Evolutionary conservation across 108 stramenopile species (phyloP).

Genomic region (Hondaea fermentalgiana): DNA sequence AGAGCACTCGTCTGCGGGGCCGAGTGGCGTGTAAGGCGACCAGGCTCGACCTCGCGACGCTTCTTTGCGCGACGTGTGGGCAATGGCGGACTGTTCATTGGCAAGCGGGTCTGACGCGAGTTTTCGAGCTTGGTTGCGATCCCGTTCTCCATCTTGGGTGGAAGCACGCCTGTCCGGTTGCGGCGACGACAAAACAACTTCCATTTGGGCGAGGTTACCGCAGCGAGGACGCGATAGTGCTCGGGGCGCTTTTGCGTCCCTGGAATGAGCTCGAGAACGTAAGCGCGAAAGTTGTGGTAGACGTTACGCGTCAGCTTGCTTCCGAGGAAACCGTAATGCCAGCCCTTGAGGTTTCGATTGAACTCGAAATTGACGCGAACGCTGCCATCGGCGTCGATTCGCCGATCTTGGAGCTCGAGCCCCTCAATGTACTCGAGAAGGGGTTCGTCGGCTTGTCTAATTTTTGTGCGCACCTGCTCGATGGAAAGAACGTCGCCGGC

Average conservation of each 20-base stretch:
- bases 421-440: constrained; percentile 16
- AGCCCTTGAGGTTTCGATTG: not conserved
- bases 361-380: constrained; percentile 14
- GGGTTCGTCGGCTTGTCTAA: not conserved
- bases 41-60: not conserved
- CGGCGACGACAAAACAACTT: not conserved
- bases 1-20: not conserved
- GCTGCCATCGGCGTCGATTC: not conserved
- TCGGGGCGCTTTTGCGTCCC: not conserved
- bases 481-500: not conserved
- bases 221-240: not conserved
- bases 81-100: not conserved
- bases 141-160: not conserved
- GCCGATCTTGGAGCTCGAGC: not conserved
- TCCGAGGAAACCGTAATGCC: constrained; percentile 13
- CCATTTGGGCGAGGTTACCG: constrained; percentile 7
- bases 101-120: not conserved
- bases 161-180: not conserved
- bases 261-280: not conserved
- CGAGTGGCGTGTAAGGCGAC: not conserved
- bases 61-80: not conserved
- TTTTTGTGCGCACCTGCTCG: not conserved
- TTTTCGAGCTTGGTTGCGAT: not conserved
- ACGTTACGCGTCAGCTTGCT: not conserved
- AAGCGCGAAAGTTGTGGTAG: not conserved